Percentiles rank a stretch among this genome's conserved stretches.
Conservation (phyloP, 2,329 filamentous ascomycete species). For the Tolypocladium tundrense region DNA sequence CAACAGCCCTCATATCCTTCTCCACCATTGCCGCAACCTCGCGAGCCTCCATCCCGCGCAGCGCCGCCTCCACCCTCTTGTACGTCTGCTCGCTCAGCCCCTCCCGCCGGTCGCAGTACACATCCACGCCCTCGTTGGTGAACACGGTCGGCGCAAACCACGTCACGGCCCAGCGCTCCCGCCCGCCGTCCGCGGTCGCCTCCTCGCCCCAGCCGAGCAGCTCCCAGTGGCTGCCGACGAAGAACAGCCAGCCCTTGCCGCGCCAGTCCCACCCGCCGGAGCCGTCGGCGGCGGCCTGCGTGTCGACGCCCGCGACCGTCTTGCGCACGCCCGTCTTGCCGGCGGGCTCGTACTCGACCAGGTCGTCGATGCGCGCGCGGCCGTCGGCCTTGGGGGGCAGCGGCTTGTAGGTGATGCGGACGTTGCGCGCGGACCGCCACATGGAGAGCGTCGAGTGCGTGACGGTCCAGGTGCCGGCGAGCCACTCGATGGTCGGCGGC, state of each 20-base stretch:
- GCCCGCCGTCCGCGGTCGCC: constrained; percentile 23
- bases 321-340: constrained; percentile 39
- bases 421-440: constrained; percentile 74
- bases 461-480: constrained; percentile 60
- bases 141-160: constrained; percentile 80
- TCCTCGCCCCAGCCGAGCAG: constrained; percentile 63
- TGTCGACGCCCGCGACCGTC: constrained; percentile 56
- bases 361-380: constrained; percentile 51
- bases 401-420: constrained; percentile 63
- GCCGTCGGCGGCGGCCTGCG: constrained; percentile 17
- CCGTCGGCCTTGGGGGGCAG: constrained; percentile 31
- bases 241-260: constrained; percentile 62
- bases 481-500: constrained; percentile 45
- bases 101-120: constrained; percentile 56
- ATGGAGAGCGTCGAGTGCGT: constrained; percentile 68
- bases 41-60: constrained; percentile 37
- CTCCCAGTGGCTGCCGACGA: constrained; percentile 72
- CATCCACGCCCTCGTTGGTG: constrained; percentile 70
- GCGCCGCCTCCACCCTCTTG: constrained; percentile 40
- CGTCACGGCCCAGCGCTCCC: constrained; percentile 65
- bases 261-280: constrained; percentile 60
- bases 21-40: constrained; percentile 41
- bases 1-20: constrained; percentile 39
- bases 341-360: constrained; percentile 58
- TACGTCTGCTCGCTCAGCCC: constrained; percentile 51